Conservation (phyloP, 1,139 yeast genomes). For the Candida sp. region DNA sequence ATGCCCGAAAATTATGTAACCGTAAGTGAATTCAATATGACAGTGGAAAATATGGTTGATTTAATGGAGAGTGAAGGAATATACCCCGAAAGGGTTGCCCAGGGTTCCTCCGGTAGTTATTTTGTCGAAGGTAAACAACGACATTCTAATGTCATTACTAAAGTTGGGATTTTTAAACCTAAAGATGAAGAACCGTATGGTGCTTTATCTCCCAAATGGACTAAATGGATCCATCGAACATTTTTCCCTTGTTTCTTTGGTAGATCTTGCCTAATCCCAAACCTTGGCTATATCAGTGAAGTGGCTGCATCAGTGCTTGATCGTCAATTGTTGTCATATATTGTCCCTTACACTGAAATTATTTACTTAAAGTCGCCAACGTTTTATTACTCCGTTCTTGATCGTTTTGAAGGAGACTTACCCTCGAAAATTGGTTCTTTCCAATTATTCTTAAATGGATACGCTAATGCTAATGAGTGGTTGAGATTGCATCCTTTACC, state of each 20-base stretch:
- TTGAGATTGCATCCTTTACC: constrained; percentile 58
- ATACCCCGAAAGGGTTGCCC: constrained; percentile 52
- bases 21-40: constrained; percentile 15
- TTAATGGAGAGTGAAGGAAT: constrained; percentile 18
- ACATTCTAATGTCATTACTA: constrained; percentile 8
- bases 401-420: constrained; percentile 24
- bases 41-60: constrained; percentile 17
- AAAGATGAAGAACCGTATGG: constrained; percentile 84
- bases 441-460: constrained; percentile 60
- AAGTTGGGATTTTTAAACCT: constrained; percentile 69
- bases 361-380: constrained; percentile 50
- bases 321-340: constrained; percentile 51
- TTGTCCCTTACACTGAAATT: constrained; percentile 67
- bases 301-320: constrained; percentile 70
- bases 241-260: constrained; percentile 79
- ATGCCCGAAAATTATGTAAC: constrained; percentile 21
- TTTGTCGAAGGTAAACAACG: constrained; percentile 40
- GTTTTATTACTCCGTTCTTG: constrained; percentile 57
- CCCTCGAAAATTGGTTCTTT: constrained; percentile 63
- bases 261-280: constrained; percentile 68
- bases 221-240: constrained; percentile 75
- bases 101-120: constrained; percentile 74
- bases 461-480: constrained; percentile 61
- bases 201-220: constrained; percentile 76
- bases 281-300: constrained; percentile 70